Conservation (phyloP, 768 basidiomycete genomes). For the Mycena rebaudengoi region DNA sequence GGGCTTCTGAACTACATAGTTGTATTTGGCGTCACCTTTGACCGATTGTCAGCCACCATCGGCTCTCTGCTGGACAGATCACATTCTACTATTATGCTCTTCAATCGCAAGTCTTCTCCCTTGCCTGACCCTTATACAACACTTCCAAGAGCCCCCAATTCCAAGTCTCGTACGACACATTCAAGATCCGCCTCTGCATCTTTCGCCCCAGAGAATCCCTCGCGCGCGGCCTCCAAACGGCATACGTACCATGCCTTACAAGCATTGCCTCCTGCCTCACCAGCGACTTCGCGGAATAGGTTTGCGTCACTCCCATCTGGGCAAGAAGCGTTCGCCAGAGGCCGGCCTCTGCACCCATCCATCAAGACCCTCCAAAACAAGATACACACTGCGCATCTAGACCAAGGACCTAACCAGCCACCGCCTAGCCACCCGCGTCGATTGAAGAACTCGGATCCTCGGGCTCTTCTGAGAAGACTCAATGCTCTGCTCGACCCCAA, state of each 20-base stretch:
- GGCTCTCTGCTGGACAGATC: conserved; percentile 14
- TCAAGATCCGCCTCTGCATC: conserved; percentile 15
- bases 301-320: conserved; percentile 8
- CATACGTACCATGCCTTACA: conserved; percentile 18
- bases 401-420: not conserved
- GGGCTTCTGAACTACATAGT: too few species aligned
- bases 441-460: conserved; percentile 21
- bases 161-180: not conserved
- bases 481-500: conserved; percentile 19
- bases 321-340: conserved; percentile 8
- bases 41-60: too few species aligned
- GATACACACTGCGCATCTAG: not conserved
- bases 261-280: not conserved
- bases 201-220: not conserved
- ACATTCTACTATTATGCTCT: conserved; percentile 9
- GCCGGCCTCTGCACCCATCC: not conserved
- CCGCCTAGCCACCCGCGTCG: conserved; percentile 11
- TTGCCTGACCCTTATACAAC: conserved; percentile 17
- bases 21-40: too few species aligned
- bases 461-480: conserved; percentile 22
- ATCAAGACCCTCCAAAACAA: not conserved
- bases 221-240: conserved; percentile 29
- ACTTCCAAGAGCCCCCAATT: conserved; percentile 13
- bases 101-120: conserved; percentile 11
- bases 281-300: conserved; percentile 7